Evolutionary conservation across 2,329 filamentous ascomycete species (phyloP), one percentile per base, ranked within the genome.

Genomic region (Claviceps purpurea): DNA sequence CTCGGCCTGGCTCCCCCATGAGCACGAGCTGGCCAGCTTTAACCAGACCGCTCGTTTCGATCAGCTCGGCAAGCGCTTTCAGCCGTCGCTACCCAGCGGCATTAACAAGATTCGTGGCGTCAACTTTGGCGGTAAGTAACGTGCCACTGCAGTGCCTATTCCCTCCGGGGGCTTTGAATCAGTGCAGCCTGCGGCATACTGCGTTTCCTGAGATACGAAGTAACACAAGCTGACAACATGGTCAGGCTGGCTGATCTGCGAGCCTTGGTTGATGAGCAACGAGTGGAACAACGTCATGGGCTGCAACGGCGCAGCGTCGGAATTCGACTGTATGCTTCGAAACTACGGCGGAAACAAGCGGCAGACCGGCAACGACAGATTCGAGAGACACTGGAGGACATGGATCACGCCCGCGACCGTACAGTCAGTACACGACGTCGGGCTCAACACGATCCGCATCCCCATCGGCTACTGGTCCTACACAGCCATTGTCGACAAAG

Each of bases 391-490:
- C 59, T 79, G 75, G 75, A 60, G 58, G 22, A 48, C 49, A 30
- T 57, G 56, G 54, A 57, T 57, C 34, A 57, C 52, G 20, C 45
- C 55, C 5, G 54, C 38, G 13, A 68, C 65, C 0, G 78, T 71
- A 67, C 72, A 76, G 57, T 73, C 71, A 3, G 60, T 72, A 49
- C 59, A 67, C n/a, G 75, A 78, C 58, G 67, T 79, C 50, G 74
- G 74, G 0, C 60, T 78, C 41, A 77, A 79, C 58, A 73, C 74
- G 1, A 67, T 78, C 46, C 69, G 75, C 10, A 73, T 79, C 20
- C 75, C 75, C 0, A 67, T 78, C 3, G 76, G 75, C 20, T 79
- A 75, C 61, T 79, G 75, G 75, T 68, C 77, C 39, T 63, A 72
- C 37, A 71, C 75, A 55, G 67, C 67, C 43, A 61, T 75, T 10